phyloP scores from a whole-genome alignment of 345 rosid species.

The Populus pruinosa region DNA sequence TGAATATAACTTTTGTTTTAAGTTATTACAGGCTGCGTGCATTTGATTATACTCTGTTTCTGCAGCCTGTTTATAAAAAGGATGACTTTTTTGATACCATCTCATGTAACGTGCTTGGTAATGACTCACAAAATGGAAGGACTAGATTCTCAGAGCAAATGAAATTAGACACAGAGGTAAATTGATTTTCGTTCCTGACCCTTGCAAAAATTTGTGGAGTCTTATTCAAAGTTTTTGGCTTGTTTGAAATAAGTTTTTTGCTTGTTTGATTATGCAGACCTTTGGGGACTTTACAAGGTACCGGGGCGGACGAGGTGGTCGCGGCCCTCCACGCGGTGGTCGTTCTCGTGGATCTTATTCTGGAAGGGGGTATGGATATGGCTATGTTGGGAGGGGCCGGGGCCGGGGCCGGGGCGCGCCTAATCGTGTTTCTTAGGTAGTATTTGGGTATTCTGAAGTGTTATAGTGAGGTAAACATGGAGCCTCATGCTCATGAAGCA shows the following conservation, averaged over 20 bases:
- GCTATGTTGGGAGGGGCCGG: constrained; percentile 21
- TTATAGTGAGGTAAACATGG: background rate
- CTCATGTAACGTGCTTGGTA: constrained; percentile 48
- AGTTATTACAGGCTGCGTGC: background rate
- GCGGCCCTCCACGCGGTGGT: constrained; percentile 24
- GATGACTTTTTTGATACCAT: constrained; percentile 92
- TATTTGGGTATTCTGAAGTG: background rate
- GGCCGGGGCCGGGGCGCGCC: constrained; percentile 18
- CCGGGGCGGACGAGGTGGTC: constrained; percentile 26
- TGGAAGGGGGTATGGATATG: constrained; percentile 25
- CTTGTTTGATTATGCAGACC: constrained; percentile 16
- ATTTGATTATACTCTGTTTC: background rate
- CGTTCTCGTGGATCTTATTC: constrained; percentile 20
- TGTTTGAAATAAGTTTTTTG: background rate
- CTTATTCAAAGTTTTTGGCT: background rate
- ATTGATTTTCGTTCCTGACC: background rate
- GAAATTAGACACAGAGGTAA: constrained; percentile 86
- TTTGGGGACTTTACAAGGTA: constrained; percentile 27
- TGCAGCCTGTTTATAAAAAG: constrained; percentile 79
- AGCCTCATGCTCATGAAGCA: background rate
- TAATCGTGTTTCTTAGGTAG: constrained; percentile 6
- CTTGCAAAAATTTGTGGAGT: too few relatives aligned
- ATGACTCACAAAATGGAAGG: constrained; percentile 61
- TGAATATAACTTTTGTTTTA: background rate
- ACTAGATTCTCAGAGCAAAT: constrained; percentile 78